phyloP scores from a whole-genome alignment of 2,329 filamentous ascomycete genomes.

The Penicillium brevicompactum region DNA sequence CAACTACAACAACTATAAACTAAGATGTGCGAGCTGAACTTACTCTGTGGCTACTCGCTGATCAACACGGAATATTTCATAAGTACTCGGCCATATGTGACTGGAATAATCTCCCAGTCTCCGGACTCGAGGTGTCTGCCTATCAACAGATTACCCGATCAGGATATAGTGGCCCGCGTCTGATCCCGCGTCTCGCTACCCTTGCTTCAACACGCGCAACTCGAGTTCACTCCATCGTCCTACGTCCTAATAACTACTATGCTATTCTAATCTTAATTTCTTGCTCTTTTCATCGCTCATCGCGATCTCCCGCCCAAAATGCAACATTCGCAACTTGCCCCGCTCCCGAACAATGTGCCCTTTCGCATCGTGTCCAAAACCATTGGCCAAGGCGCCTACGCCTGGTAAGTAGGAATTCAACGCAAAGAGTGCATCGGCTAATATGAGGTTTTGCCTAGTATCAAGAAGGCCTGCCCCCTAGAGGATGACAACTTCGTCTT shows the following conservation, averaged over 20 bases:
- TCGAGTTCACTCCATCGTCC: conserved; percentile 22
- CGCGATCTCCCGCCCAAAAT: conserved; percentile 41
- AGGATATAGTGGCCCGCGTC: conserved; percentile 41
- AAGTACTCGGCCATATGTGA: too few relatives aligned
- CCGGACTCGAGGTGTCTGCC: not conserved
- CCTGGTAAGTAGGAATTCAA: conserved; percentile 64
- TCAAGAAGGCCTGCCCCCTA: conserved; percentile 87
- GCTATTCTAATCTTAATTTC: not conserved
- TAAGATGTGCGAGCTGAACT: not conserved
- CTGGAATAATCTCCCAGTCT: too few relatives aligned
- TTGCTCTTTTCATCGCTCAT: conserved; percentile 11
- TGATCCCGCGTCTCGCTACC: conserved; percentile 29
- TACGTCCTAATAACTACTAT: conserved; percentile 3
- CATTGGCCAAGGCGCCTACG: conserved; percentile 94
- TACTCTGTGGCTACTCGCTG: not conserved
- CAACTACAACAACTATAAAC: too few relatives aligned
- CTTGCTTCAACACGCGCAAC: conserved; percentile 14
- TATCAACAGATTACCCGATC: conserved; percentile 37
- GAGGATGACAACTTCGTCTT: conserved; percentile 74
- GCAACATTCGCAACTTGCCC: conserved; percentile 83
- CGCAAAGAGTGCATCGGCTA: not conserved
- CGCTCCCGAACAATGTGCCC: conserved; percentile 79
- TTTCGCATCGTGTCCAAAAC: conserved; percentile 96
- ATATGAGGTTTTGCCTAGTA: conserved; percentile 57
- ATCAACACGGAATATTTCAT: too few relatives aligned